Evolutionary conservation across 805 yeast genomes (phyloP).

Genomic region (Wickerhamomyces pijperi): DNA sequence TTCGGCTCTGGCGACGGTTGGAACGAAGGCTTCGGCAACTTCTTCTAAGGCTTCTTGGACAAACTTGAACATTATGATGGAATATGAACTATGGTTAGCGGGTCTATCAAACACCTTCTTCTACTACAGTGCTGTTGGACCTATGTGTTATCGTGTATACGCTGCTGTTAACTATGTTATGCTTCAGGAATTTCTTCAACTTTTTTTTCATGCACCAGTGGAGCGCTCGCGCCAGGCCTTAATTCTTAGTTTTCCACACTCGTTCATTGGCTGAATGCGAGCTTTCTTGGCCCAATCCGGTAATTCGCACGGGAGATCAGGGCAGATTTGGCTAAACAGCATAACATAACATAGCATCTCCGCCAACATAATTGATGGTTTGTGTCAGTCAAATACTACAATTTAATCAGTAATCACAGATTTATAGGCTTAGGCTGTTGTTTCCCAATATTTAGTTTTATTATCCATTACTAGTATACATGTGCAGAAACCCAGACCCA

Average conservation of each 20-base stretch:
- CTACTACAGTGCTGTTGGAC: background rate
- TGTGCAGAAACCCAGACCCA: background rate
- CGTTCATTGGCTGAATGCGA: background rate
- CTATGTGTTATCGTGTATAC: constrained; percentile 13
- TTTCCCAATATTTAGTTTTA: background rate
- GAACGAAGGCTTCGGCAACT: constrained; percentile 68
- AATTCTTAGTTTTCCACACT: background rate
- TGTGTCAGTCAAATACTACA: too few relatives aligned
- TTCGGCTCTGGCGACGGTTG: constrained; percentile 78
- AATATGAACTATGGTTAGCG: background rate
- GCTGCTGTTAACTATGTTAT: background rate
- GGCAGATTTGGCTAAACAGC: too few relatives aligned
- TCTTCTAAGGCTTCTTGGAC: constrained; percentile 34
- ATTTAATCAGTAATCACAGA: too few relatives aligned
- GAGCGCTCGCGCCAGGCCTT: background rate
- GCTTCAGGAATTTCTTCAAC: background rate
- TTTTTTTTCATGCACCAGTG: background rate
- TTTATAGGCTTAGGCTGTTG: too few relatives aligned
- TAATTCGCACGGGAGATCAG: background rate
- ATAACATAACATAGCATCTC: too few relatives aligned
- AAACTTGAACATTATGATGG: background rate
- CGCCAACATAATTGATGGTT: too few relatives aligned
- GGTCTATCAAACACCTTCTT: background rate
- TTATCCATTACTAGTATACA: background rate
- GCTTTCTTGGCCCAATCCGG: background rate